Percentiles rank a stretch among this genome's conserved stretches.
These are phyloP conservation scores for Lentinula aciculospora DNA, from an alignment of 768 basidiomycete species.

Conservation along the genomic window DNA sequence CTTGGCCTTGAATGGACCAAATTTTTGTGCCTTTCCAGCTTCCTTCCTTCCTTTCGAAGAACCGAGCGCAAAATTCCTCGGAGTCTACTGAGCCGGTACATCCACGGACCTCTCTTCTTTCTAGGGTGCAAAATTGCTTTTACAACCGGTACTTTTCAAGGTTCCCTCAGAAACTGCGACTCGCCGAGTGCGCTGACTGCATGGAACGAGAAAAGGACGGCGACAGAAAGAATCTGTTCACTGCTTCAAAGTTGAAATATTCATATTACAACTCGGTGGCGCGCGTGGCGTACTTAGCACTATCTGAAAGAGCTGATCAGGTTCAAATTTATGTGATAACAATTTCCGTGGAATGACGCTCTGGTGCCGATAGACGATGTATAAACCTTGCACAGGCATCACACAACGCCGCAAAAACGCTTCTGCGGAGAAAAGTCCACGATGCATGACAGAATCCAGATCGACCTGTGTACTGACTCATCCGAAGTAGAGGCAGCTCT, in stretches of 20 bases:
- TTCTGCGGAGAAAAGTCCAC: neutral
- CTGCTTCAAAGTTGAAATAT: neutral
- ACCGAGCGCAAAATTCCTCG: neutral
- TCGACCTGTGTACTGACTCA: neutral
- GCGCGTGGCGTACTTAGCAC: neutral
- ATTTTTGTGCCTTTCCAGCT: neutral
- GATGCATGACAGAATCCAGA: neutral
- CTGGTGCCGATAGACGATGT: neutral
- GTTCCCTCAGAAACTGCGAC: neutral
- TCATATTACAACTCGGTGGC: neutral
- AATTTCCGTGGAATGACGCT: constrained; percentile 3
- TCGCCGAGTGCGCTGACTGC: too few relatives aligned
- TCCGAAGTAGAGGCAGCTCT: neutral
- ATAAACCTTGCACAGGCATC: neutral
- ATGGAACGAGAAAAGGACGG: too few relatives aligned
- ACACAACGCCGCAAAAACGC: neutral
- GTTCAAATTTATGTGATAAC: neutral
- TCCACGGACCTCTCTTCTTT: constrained; percentile 2
- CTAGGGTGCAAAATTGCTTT: neutral
- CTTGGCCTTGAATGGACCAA: neutral
- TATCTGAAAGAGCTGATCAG: neutral
- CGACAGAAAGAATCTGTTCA: too few relatives aligned
- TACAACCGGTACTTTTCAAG: neutral
- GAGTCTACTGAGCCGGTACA: neutral
- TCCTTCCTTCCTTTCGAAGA: neutral